Percentiles rank a stretch among this genome's conserved stretches.
These are phyloP conservation scores for Chlorella vulgaris DNA, from an alignment of 139 green algal species.

Conservation along the genomic window DNA sequence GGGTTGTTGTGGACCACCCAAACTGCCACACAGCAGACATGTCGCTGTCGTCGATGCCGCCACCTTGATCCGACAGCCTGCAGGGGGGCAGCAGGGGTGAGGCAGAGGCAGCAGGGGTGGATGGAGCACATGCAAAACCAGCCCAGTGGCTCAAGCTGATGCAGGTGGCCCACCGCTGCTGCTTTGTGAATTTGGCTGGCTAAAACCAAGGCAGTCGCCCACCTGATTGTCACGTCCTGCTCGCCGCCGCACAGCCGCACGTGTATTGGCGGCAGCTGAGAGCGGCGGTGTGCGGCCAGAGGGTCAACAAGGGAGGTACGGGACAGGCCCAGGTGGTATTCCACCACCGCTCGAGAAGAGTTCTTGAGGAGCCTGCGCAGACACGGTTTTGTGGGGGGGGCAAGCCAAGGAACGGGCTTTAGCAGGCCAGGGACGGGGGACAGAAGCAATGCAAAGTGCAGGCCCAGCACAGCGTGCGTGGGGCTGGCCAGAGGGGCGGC, in stretches of 20 bases:
- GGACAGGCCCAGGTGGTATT: constrained; percentile 27
- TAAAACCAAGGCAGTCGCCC: too few species aligned
- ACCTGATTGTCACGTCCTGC: constrained; percentile 45
- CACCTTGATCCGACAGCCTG: constrained; percentile 80
- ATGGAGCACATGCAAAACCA: neutral
- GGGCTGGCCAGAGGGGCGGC: too few species aligned
- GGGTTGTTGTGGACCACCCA: constrained; percentile 70
- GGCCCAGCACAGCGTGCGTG: too few species aligned
- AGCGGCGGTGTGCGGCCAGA: neutral
- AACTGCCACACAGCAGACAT: constrained; percentile 72
- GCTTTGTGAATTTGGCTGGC: too few species aligned
- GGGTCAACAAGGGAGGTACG: neutral
- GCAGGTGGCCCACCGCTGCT: too few species aligned
- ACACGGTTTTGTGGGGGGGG: neutral
- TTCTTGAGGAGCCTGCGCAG: constrained; percentile 82
- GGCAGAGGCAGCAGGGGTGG: neutral
- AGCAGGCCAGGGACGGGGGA: too few species aligned
- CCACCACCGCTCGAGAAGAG: constrained; percentile 67
- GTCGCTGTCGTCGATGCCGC: constrained; percentile 67
- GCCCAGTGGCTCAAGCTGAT: too few species aligned
- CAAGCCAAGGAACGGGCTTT: too few species aligned
- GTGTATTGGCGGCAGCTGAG: constrained; percentile 60
- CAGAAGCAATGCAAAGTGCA: too few species aligned
- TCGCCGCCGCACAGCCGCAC: constrained; percentile 70
- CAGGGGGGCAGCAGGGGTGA: neutral